Conservation (phyloP, 495 filamentous ascomycete genomes). For the Trichoderma asperelloides region DNA sequence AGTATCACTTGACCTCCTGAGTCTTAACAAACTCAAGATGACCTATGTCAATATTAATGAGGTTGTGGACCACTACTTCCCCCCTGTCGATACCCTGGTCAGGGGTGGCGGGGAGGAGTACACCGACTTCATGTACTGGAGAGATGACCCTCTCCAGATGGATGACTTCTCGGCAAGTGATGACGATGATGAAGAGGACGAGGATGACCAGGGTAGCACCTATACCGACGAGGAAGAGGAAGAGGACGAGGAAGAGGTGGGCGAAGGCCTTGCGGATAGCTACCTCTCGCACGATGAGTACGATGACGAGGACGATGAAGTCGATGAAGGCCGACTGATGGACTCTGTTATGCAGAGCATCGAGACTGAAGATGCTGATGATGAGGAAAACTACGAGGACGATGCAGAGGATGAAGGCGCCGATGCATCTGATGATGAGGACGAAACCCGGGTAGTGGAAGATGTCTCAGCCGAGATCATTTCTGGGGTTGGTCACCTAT, state of each 20-base stretch:
- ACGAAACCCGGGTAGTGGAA: conserved; percentile 14
- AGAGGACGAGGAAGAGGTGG: conserved; percentile 40
- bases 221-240: conserved; percentile 36
- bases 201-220: conserved; percentile 28
- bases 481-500: conserved; percentile 38
- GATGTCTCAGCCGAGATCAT: conserved; percentile 42
- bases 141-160: conserved; percentile 61
- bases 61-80: conserved; percentile 95
- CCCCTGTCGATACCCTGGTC: conserved; percentile 65
- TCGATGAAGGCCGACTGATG: conserved; percentile 28
- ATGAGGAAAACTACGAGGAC: conserved; percentile 22
- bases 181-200: conserved; percentile 46
- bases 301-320: conserved; percentile 37
- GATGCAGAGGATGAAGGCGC: conserved; percentile 15
- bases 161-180: conserved; percentile 76
- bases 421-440: conserved; percentile 15
- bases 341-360: conserved; percentile 28
- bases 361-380: conserved; percentile 20
- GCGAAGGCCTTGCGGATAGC: conserved; percentile 45
- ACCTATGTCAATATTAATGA: conserved; percentile 96
- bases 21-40: conserved; percentile 89
- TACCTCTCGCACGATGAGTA: conserved; percentile 52
- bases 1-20: conserved; percentile 83
- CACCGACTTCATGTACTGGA: conserved; percentile 85
- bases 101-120: conserved; percentile 75